Evolutionary conservation across 2,329 filamentous ascomycete genomes (phyloP), one percentile per base, ranked within the genome.

Genomic region (Coniochaeta sp.): DNA sequence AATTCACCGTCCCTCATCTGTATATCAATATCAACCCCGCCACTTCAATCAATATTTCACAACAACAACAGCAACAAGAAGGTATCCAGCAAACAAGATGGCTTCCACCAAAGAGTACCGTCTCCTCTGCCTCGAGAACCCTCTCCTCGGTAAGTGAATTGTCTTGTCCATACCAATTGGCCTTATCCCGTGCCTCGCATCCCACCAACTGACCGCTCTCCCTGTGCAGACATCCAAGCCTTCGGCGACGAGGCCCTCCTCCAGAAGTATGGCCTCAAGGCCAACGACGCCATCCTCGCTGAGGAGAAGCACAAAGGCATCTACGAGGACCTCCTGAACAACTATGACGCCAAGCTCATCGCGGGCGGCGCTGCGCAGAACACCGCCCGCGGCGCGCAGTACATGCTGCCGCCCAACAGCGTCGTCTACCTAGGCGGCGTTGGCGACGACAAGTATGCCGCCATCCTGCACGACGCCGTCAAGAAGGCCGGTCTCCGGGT

Each of bases 361-460:
- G 92, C 95, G 59, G 95, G 95, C 66, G 95, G 95, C 71, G 95
- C 95, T 60, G 95, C 95, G 33, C 95, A 99, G 80, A 99, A 99
- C 85, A 96, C 92, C 59, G 93, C 95, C 68, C 89, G 95, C 72
- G 95, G 95, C 68, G 95, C 93, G 65, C 91, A 95, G 86, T 99
- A 99, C 83, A 87, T 98, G 66, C 91, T 99, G 61, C 87, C 91
- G 34, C 80, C 89, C 63, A 89, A 96, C 81, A 93, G 90, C 65
- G 91, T 96, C 71, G 86, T 96, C 74, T 99, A 91, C 83, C 85
- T 98, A 66, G 95, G 95, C 68, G 93, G 93, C 71, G 91, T 96
- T 61, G 95, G 95, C 67, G 88, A 93, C 71, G 95, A 99, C 83
- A 95, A 96, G 80, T 97, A 96, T 77, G 90, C 92, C 69, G 89